Evolutionary conservation across 2,329 filamentous ascomycete genomes (phyloP).

Genomic region (Phialocephala sp.): DNA sequence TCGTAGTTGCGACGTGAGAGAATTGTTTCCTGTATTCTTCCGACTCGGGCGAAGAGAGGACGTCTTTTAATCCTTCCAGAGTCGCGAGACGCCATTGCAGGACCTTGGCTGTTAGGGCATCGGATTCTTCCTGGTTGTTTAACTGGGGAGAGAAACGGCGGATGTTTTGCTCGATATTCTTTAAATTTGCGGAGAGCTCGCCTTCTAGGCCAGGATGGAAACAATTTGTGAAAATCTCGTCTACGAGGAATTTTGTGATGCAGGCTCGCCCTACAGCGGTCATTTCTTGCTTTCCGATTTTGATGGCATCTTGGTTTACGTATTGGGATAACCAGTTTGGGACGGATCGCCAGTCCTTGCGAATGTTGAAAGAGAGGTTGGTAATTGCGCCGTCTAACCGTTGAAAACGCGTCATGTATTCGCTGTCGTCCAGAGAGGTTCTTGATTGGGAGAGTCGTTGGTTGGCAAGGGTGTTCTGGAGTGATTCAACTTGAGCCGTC

Average conservation of each 20-base stretch:
- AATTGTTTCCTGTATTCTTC: conserved; percentile 71
- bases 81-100: conserved; percentile 94
- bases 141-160: conserved; percentile 75
- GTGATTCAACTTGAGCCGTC: conserved; percentile 84
- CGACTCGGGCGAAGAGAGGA: conserved; percentile 69
- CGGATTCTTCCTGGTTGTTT: conserved; percentile 83
- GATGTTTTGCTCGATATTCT: conserved; percentile 87
- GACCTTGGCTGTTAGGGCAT: conserved; percentile 85
- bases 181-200: conserved; percentile 77
- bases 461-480: conserved; percentile 97
- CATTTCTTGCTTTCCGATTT: conserved; percentile 96
- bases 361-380: conserved; percentile 93
- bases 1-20: conserved; percentile 71
- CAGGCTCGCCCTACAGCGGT: conserved; percentile 89
- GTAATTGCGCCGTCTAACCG: conserved; percentile 92
- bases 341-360: conserved; percentile 88
- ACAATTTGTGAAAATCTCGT: conserved; percentile 88
- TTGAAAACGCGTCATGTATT: conserved; percentile 88
- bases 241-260: conserved; percentile 87
- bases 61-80: conserved; percentile 82
- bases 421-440: conserved; percentile 92
- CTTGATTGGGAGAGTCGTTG: conserved; percentile 93
- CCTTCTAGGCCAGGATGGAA: conserved; percentile 90
- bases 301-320: conserved; percentile 84
- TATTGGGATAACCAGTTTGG: conserved; percentile 80